These are phyloP conservation scores for Tympanopsis confertula DNA, from an alignment of 2,329 filamentous ascomycete genomes.

Conservation along the genomic window DNA sequence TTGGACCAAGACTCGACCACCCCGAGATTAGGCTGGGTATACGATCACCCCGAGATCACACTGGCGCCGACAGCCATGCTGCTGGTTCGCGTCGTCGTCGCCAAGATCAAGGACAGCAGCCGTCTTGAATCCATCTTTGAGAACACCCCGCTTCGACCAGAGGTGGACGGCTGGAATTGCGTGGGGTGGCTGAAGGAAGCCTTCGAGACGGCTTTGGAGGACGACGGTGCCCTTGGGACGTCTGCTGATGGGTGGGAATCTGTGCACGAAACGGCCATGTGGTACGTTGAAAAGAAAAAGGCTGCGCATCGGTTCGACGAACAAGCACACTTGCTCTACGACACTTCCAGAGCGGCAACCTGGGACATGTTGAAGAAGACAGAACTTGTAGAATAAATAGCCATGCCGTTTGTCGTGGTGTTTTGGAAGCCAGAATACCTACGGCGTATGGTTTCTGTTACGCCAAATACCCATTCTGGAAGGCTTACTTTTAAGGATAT, in stretches of 20 bases:
- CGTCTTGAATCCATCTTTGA: conserved; percentile 15
- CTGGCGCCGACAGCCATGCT: too few species aligned
- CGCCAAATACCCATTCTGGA: too few species aligned
- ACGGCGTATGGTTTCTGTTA: too few species aligned
- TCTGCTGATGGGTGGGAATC: conserved; percentile 16
- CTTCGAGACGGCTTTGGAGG: conserved; percentile 13
- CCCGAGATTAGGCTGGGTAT: conserved; percentile 12
- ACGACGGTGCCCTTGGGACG: conserved; percentile 18
- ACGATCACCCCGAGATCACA: conserved; percentile 13
- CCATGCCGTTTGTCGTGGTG: too few species aligned
- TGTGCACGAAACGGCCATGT: conserved; percentile 21
- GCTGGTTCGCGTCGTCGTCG: conserved; percentile 12
- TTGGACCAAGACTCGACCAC: too few species aligned
- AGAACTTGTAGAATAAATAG: too few species aligned
- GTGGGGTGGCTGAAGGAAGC: conserved; percentile 29
- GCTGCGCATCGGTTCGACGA: conserved; percentile 26
- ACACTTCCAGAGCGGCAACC: conserved; percentile 16
- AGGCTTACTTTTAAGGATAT: too few species aligned
- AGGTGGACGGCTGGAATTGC: conserved; percentile 25
- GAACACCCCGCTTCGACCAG: conserved; percentile 15
- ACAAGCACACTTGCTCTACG: conserved; percentile 14
- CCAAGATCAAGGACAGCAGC: conserved; percentile 16
- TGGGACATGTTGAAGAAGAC: conserved; percentile 20
- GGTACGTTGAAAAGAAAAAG: conserved; percentile 24
- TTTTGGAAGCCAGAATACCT: too few species aligned